phyloP scores from a whole-genome alignment of 371 early-diverging fungal genomes.

The Choanephora cucurbitarum region DNA sequence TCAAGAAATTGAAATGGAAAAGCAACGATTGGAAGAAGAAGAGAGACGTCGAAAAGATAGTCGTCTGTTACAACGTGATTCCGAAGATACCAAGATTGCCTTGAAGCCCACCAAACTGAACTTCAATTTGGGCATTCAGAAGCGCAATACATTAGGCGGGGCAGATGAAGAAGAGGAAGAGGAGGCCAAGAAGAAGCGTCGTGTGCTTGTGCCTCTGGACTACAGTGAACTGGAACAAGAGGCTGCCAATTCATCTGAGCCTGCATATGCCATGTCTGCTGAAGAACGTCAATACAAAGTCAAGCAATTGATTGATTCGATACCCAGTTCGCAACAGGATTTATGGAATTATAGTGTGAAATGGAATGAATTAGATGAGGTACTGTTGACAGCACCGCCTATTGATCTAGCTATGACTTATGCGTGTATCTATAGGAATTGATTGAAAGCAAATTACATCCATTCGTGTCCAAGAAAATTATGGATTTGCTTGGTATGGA shows the following conservation, averaged over 20 bases:
- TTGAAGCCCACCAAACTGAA: slow-evolving; percentile 52
- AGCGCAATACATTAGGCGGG: slow-evolving; percentile 48
- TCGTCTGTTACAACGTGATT: slow-evolving; percentile 31
- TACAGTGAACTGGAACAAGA: slow-evolving; percentile 43
- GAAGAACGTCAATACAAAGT: slow-evolving; percentile 65
- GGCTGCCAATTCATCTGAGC: too few relatives aligned
- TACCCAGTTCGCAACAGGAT: slow-evolving; percentile 80
- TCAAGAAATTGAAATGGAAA: slow-evolving; percentile 54
- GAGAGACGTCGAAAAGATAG: slow-evolving; percentile 34
- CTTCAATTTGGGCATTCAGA: slow-evolving; percentile 43
- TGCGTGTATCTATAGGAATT: slow-evolving; percentile 34
- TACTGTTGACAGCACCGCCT: too few relatives aligned
- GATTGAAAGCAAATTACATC: slow-evolving; percentile 64
- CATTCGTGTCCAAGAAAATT: slow-evolving; percentile 79
- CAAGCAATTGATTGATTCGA: slow-evolving; percentile 66
- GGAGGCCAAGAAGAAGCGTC: slow-evolving; percentile 54
- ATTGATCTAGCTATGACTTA: too few relatives aligned
- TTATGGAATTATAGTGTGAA: slow-evolving; percentile 76
- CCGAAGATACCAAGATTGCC: slow-evolving; percentile 40
- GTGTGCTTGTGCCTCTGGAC: slow-evolving; percentile 62
- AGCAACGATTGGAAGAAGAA: slow-evolving; percentile 33
- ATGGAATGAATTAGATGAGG: slow-evolving; percentile 79
- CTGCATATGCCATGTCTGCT: slow-evolving; percentile 14
- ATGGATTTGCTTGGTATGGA: slow-evolving; percentile 73
- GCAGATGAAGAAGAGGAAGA: slow-evolving; percentile 64